A percentile compares a stretch with the other conserved stretches of the same genome.
Evolutionary conservation across 371 early-diverging fungal genomes (phyloP).

Genomic region (Rhizomucor pusillus): DNA sequence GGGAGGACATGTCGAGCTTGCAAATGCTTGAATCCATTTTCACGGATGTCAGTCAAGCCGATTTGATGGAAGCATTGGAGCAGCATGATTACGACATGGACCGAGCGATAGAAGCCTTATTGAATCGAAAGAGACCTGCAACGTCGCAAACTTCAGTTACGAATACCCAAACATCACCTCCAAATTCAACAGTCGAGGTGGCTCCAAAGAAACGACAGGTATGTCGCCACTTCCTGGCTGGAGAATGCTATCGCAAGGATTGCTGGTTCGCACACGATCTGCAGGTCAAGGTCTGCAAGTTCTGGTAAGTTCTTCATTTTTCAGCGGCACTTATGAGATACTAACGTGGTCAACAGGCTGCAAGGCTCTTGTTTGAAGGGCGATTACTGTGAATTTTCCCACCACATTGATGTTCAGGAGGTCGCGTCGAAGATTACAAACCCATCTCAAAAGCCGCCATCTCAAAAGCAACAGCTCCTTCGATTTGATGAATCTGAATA

Average conservation of each 20-base stretch:
- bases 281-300: conserved; percentile 70
- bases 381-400: conserved; percentile 66
- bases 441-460: no score
- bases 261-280: conserved; percentile 84
- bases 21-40: conserved; percentile 58
- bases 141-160: conserved; percentile 6
- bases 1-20: conserved; percentile 53
- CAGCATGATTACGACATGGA: conserved; percentile 53
- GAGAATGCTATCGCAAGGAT: conserved; percentile 73
- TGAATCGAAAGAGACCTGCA: conserved; percentile 10
- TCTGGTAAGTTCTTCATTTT: conserved; percentile 50
- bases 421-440: conserved; percentile 29
- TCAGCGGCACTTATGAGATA: not conserved
- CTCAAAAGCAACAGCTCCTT: conserved; percentile 7
- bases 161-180: conserved; percentile 1
- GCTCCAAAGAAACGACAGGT: conserved; percentile 47
- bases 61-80: conserved; percentile 42
- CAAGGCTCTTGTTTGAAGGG: conserved; percentile 72
- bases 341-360: conserved; percentile 33
- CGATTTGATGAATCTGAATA: conserved; percentile 26
- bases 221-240: conserved; percentile 75
- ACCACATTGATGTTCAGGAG: conserved; percentile 46
- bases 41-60: conserved; percentile 42
- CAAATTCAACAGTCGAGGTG: conserved; percentile 7
- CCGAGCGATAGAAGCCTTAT: conserved; percentile 32